Percentiles rank a stretch among this genome's conserved stretches.
Evolutionary conservation across 192 early-diverging fungal genomes (phyloP).

Genomic region (Linnemannia elongata): DNA sequence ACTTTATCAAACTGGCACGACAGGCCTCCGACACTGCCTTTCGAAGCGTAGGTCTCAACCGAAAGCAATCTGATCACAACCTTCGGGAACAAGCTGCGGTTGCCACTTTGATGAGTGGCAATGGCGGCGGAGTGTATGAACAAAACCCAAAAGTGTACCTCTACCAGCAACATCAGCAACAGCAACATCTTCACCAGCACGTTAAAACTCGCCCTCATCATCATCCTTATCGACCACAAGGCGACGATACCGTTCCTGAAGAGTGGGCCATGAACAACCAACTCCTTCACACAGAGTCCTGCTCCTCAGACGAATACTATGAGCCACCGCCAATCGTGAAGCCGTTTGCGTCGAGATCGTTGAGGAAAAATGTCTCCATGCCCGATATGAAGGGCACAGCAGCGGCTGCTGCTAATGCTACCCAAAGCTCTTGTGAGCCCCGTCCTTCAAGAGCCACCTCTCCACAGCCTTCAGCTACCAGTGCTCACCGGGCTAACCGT

Average conservation of each 20-base stretch:
- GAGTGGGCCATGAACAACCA: slow-evolving; percentile 30
- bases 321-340: background rate
- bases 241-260: background rate
- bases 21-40: slow-evolving; percentile 50
- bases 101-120: background rate
- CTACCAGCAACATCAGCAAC: slow-evolving; percentile 34
- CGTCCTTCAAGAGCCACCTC: slow-evolving; percentile 3
- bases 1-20: slow-evolving; percentile 33
- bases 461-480: background rate
- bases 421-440: background rate
- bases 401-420: background rate
- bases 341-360: background rate
- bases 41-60: slow-evolving; percentile 18
- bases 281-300: slow-evolving; percentile 10
- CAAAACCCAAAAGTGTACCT: slow-evolving; percentile 46
- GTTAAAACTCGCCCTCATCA: slow-evolving; percentile 1
- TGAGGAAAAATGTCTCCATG: slow-evolving; percentile 9
- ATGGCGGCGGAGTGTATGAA: slow-evolving; percentile 23
- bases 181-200: background rate
- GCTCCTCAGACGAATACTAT: background rate
- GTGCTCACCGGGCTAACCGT: background rate
- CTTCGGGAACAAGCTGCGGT: background rate
- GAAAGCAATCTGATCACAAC: slow-evolving; percentile 31
- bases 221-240: background rate
- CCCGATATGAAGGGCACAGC: slow-evolving; percentile 17